phyloP scores from a whole-genome alignment of 148 eudicot species.

The Cornus suecica region DNA sequence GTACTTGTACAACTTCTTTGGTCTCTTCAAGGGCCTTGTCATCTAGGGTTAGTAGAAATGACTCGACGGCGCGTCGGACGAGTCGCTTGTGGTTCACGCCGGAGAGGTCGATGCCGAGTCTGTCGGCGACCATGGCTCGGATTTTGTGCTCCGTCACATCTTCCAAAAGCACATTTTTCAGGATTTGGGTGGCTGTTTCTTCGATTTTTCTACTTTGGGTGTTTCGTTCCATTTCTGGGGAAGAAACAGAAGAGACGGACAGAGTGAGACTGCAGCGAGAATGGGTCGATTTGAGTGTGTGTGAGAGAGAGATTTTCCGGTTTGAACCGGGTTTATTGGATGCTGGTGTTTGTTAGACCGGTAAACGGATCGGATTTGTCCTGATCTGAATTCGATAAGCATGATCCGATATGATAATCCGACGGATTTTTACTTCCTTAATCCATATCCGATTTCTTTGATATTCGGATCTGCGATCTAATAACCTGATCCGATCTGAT shows the following conservation, averaged over 20 bases:
- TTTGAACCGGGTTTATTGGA: no score
- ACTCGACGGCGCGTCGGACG: constrained; percentile 29
- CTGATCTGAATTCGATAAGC: no score
- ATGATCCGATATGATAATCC: no score
- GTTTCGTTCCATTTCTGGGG: constrained; percentile 18
- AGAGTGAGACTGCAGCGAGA: background rate
- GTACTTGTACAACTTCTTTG: constrained; percentile 5
- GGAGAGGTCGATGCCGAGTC: constrained; percentile 31
- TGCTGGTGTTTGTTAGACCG: no score
- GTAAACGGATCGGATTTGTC: no score
- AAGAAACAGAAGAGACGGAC: background rate
- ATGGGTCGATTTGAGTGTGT: background rate
- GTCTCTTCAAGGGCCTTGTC: background rate
- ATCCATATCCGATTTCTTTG: no score
- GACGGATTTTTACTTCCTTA: no score
- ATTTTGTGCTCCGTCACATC: constrained; percentile 31
- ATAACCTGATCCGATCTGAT: no score
- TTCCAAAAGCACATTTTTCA: constrained; percentile 29
- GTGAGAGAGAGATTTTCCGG: no score
- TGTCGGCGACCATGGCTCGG: constrained; percentile 22
- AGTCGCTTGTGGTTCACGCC: constrained; percentile 29
- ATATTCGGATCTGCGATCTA: no score
- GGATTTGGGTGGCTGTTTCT: constrained; percentile 25
- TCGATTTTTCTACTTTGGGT: constrained; percentile 17
- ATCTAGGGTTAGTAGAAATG: constrained; percentile 24